Percentiles rank a stretch among this genome's conserved stretches.
These are phyloP conservation scores for Penicillium paneum DNA, from an alignment of 2,329 filamentous ascomycete species.

Conservation along the genomic window DNA sequence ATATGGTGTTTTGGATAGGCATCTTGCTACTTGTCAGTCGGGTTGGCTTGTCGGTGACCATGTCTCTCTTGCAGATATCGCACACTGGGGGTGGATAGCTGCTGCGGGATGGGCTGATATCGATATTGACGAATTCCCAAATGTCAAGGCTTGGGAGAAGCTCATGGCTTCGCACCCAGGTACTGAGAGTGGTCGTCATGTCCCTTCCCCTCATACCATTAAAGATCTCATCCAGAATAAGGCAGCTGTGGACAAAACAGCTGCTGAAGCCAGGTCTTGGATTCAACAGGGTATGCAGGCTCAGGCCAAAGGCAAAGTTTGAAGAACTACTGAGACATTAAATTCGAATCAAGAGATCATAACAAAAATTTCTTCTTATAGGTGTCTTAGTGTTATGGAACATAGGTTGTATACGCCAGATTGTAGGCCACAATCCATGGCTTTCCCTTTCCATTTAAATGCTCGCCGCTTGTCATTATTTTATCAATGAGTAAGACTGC, in stretches of 20 bases:
- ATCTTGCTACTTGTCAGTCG: constrained; percentile 55
- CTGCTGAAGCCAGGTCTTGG: constrained; percentile 57
- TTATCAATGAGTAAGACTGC: background rate
- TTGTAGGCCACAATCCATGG: background rate
- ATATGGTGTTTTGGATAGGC: constrained; percentile 72
- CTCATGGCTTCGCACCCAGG: constrained; percentile 65
- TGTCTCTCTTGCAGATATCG: constrained; percentile 65
- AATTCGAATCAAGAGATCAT: background rate
- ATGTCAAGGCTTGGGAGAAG: constrained; percentile 73
- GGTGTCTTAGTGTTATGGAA: background rate
- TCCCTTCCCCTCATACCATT: constrained; percentile 62
- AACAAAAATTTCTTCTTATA: background rate
- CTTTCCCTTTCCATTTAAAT: background rate
- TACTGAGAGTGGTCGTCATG: constrained; percentile 71
- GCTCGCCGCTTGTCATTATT: background rate
- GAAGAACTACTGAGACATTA: background rate
- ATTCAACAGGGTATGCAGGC: constrained; percentile 67
- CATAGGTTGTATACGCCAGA: background rate
- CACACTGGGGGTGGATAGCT: constrained; percentile 75
- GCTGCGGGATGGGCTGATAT: constrained; percentile 59
- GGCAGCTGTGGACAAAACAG: constrained; percentile 57
- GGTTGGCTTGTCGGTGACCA: constrained; percentile 53
- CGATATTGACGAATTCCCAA: constrained; percentile 71
- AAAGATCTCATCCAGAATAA: constrained; percentile 59
- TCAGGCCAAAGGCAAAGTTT: constrained; percentile 53